Base-by-base conservation (phyloP, 179 eudicot genomes). In the Gypsophila paniculata region DNA sequence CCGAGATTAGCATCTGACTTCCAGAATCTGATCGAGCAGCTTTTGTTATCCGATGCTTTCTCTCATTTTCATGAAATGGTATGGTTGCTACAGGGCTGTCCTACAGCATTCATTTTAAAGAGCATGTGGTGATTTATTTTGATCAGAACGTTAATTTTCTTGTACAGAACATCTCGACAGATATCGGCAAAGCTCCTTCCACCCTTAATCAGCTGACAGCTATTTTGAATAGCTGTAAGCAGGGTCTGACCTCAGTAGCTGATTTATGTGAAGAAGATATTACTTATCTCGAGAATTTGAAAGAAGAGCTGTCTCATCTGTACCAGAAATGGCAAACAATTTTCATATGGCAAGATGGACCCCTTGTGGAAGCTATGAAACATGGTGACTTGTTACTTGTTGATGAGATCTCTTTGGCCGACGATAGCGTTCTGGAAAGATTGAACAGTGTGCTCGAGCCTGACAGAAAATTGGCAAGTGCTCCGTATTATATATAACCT, bases 381-480 rank as follows among this genome's bases (percentile, higher is more conserved):
- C 82, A 79, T 29, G 99, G 96, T 34, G 91, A 90, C 73, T 71
- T 95, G 32, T 82, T 95, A 78, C 97, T 95, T 78, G 99, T 92
- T 71, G 99, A 95, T 72, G 99, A 95, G 79, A 92, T 95, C 68
- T 95, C 99, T 59, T 84, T 95, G 82, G 99, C 99, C 21, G 99
- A 95, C 86, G 99, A 95, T 70, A 92, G 99, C 75, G 97, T 95
- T 38, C 88, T 95, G 58, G 99, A 95, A 84, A 87, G 99, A 74
- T 72, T 95, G 79, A 95, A 95, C 80, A 95, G 99, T 81, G 97
- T 95, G 74, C 84, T 95, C 72, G 99, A 95, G 82, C 96, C 99
- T 18, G 97, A 95, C 74, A 89, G 99, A 84, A 92, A 86, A 78
- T 79, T 95, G 95, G 98, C 89, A 71, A 63, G 83, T 65, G n/a